phyloP scores from a whole-genome alignment of 495 filamentous ascomycete species.

The Antarctomyces pellizariae region DNA sequence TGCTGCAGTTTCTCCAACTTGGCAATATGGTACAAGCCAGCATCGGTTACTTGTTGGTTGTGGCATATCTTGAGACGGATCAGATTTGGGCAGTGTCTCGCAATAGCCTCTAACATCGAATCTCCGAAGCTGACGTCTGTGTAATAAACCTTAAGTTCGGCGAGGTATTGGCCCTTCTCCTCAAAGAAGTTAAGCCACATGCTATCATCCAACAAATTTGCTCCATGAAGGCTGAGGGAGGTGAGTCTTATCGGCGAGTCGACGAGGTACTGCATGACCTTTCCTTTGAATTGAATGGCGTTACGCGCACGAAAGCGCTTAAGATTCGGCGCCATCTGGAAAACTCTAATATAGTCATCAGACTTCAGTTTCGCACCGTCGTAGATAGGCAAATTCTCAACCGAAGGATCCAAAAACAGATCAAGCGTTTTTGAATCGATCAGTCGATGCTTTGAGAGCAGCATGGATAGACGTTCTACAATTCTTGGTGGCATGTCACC shows the following conservation, averaged over 20 bases:
- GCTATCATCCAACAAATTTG: constrained; percentile 52
- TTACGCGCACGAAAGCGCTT: constrained; percentile 48
- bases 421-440: constrained; percentile 44
- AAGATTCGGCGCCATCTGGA: constrained; percentile 46
- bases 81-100: constrained; percentile 33
- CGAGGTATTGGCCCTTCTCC: constrained; percentile 33
- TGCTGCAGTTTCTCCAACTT: constrained; percentile 37
- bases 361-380: constrained; percentile 53
- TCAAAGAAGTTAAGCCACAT: constrained; percentile 45
- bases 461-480: constrained; percentile 53
- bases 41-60: constrained; percentile 24
- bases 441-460: constrained; percentile 56
- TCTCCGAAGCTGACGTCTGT: constrained; percentile 43
- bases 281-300: constrained; percentile 71
- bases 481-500: constrained; percentile 47
- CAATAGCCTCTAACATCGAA: constrained; percentile 28
- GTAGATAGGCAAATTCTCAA: constrained; percentile 46
- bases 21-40: constrained; percentile 27
- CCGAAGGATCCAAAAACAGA: constrained; percentile 50
- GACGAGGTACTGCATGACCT: constrained; percentile 54
- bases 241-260: constrained; percentile 38
- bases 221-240: constrained; percentile 42
- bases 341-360: constrained; percentile 57
- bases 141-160: constrained; percentile 44
- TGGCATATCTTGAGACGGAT: constrained; percentile 45